A percentile compares a stretch with the other conserved stretches of the same genome.
phyloP scores from a whole-genome alignment of 2,329 filamentous ascomycete species.

The Aspergillus puulaauensis region DNA sequence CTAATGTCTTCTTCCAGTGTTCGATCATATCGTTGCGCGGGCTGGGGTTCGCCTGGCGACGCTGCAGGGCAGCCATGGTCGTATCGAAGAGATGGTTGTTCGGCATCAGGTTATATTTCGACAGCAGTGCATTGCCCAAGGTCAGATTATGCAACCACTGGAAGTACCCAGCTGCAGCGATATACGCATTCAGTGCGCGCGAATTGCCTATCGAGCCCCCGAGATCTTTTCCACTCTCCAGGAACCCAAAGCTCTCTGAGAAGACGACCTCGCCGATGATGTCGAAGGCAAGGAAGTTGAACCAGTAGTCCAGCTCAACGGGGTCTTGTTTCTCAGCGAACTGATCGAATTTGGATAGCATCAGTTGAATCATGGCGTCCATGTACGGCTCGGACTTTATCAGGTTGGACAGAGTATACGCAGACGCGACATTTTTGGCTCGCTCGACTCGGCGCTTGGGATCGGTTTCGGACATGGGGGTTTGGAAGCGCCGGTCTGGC shows the following conservation, averaged over 20 bases:
- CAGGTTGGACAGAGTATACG: neutral
- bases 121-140: neutral
- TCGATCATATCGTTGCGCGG: conserved; percentile 3
- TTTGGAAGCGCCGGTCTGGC: neutral
- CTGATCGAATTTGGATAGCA: neutral
- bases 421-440: conserved; percentile 3
- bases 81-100: conserved; percentile 3
- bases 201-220: conserved; percentile 2
- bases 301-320: conserved; percentile 1
- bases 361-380: neutral
- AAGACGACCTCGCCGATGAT: conserved; percentile 6
- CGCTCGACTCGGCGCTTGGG: neutral
- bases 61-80: neutral
- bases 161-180: neutral
- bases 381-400: neutral
- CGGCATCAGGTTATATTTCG: neutral
- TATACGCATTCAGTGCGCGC: neutral
- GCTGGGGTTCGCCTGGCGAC: neutral
- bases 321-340: neutral
- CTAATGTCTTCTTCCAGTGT: neutral
- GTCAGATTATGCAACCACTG: conserved; percentile 1
- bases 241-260: conserved; percentile 5
- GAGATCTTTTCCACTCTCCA: neutral
- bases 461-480: conserved; percentile 1
- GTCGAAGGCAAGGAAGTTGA: conserved; percentile 9